Evolutionary conservation across 1,139 yeast species (phyloP).

Genomic region (Chernovozyma sophiae-reginae): DNA sequence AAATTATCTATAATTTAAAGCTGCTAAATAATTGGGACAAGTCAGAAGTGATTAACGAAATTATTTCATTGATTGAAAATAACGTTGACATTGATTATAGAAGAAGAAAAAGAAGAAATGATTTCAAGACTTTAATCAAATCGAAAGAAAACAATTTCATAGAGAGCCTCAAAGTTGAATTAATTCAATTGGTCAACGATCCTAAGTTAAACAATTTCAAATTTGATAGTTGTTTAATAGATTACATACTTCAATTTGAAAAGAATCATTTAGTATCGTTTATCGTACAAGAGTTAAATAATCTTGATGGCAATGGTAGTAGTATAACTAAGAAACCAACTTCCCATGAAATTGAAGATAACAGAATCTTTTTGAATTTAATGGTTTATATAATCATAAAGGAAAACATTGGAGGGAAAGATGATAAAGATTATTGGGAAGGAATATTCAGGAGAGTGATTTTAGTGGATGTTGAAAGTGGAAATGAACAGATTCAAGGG

Average conservation of each 20-base stretch:
- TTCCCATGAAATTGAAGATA: conserved; percentile 17
- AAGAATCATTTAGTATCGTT: conserved; percentile 11
- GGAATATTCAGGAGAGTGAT: background rate
- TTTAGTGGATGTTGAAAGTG: background rate
- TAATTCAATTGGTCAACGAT: conserved; percentile 6
- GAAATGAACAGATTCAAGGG: background rate
- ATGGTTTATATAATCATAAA: conserved; percentile 18
- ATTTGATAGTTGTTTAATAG: conserved; percentile 5
- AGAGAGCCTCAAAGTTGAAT: conserved; percentile 7
- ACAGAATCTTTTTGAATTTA: conserved; percentile 25
- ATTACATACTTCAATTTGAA: conserved; percentile 5
- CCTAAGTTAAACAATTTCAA: conserved; percentile 4
- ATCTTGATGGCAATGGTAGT: conserved; percentile 18
- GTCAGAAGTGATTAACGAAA: conserved; percentile 14
- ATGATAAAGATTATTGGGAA: conserved; percentile 2
- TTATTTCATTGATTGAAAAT: conserved; percentile 12
- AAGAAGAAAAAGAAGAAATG: conserved; percentile 1
- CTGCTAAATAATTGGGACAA: conserved; percentile 13
- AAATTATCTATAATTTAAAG: conserved; percentile 15
- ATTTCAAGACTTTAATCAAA: conserved; percentile 5
- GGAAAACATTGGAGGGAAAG: background rate
- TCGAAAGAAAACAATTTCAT: conserved; percentile 1
- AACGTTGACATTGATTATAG: conserved; percentile 12
- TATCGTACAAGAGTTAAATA: conserved; percentile 17
- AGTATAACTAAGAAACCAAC: background rate